Percentiles rank a stretch among this genome's conserved stretches.
These are phyloP conservation scores for Ogataea methanolica DNA, from an alignment of 805 yeast species.

Conservation along the genomic window DNA sequence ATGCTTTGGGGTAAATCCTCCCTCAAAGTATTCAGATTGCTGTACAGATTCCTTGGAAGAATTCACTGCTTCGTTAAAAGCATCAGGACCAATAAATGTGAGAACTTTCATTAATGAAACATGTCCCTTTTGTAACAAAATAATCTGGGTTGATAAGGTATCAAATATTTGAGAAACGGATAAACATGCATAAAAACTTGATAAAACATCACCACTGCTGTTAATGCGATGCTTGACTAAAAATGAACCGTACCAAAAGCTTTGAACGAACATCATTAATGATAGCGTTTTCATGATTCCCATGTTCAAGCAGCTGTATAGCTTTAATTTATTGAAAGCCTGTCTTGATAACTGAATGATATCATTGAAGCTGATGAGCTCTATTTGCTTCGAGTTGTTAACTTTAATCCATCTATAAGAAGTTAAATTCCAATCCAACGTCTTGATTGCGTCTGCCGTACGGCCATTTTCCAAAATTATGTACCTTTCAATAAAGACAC, in stretches of 20 bases:
- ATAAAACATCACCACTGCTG: conserved; percentile 60
- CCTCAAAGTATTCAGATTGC: background rate
- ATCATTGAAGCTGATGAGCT: conserved; percentile 38
- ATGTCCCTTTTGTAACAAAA: conserved; percentile 63
- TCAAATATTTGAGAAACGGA: conserved; percentile 61
- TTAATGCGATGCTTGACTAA: conserved; percentile 51
- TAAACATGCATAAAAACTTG: conserved; percentile 81
- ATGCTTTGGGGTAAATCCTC: conserved; percentile 20
- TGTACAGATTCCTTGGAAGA: background rate
- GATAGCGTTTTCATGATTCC: conserved; percentile 54
- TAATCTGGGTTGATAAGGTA: conserved; percentile 50
- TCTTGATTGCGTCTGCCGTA: conserved; percentile 52
- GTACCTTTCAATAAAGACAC: conserved; percentile 44
- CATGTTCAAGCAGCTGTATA: conserved; percentile 49
- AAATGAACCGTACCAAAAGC: conserved; percentile 84
- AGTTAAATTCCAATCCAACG: conserved; percentile 65
- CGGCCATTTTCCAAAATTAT: conserved; percentile 53
- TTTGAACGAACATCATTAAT: conserved; percentile 79
- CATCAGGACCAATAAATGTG: conserved; percentile 28
- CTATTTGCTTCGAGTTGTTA: conserved; percentile 52
- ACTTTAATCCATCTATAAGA: conserved; percentile 58
- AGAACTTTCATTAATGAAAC: conserved; percentile 57
- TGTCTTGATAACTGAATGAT: conserved; percentile 28
- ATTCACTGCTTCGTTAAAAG: background rate
- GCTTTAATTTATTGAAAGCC: conserved; percentile 40